Conservation (phyloP, 2,329 filamentous ascomycete genomes). For the Zarea fungicola region DNA sequence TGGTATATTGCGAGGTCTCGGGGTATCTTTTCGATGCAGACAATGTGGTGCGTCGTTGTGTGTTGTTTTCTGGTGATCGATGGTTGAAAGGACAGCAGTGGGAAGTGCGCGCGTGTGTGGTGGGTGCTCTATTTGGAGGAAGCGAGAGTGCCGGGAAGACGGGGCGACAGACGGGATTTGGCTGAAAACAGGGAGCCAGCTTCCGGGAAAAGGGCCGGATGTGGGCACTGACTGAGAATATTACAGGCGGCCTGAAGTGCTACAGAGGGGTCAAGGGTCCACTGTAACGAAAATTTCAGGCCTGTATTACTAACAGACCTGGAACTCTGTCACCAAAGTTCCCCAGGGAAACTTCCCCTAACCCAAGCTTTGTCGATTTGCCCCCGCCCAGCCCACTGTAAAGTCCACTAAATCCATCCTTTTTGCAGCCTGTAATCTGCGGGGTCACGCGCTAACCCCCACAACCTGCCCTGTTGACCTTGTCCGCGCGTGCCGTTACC, state of each 20-base stretch:
- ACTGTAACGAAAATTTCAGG: background rate
- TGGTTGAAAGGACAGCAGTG: background rate
- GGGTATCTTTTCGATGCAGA: background rate
- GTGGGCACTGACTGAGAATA: background rate
- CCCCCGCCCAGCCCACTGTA: background rate
- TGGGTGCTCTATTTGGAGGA: background rate
- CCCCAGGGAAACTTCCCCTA: no score
- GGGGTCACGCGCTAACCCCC: slow-evolving; percentile 12
- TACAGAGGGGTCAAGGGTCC: background rate
- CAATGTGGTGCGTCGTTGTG: background rate
- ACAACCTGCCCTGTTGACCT: background rate
- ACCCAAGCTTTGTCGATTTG: slow-evolving; percentile 3
- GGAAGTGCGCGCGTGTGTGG: background rate
- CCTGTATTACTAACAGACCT: no score
- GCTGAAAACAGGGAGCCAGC: slow-evolving; percentile 7
- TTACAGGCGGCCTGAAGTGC: background rate
- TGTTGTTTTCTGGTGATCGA: background rate
- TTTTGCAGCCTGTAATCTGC: slow-evolving; percentile 1
- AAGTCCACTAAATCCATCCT: background rate
- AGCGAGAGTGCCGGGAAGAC: no score
- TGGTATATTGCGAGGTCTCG: background rate
- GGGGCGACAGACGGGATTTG: no score
- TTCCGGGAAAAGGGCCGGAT: no score
- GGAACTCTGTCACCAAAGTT: no score
- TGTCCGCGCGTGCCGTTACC: background rate